Conservation (phyloP, 805 yeast species). For the Teunomyces cretensis region DNA sequence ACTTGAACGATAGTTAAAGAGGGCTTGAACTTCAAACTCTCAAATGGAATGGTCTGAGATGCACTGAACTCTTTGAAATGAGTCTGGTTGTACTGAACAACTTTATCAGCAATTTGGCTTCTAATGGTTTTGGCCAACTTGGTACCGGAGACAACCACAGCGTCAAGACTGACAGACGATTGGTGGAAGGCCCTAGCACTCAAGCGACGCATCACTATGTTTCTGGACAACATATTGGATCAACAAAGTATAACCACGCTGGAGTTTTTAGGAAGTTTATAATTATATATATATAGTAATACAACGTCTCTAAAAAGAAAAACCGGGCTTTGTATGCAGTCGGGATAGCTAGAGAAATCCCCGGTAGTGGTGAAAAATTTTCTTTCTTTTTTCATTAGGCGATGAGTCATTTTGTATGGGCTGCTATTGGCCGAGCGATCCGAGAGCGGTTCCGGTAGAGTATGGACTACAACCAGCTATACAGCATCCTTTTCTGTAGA, state of each 20-base stretch:
- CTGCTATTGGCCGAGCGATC: constrained; percentile 3
- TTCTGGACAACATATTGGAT: constrained; percentile 3
- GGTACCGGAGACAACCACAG: constrained; percentile 42
- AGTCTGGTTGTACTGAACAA: constrained; percentile 33
- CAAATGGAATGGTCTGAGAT: constrained; percentile 20
- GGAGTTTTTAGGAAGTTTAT: neutral
- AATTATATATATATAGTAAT: neutral
- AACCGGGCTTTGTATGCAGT: neutral
- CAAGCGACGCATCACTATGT: constrained; percentile 1
- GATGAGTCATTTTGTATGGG: constrained; percentile 1
- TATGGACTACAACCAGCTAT: neutral
- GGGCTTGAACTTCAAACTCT: constrained; percentile 58
- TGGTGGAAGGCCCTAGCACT: constrained; percentile 7
- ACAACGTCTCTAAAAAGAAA: neutral
- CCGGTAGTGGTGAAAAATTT: neutral
- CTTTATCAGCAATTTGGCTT: constrained; percentile 39
- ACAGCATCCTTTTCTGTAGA: neutral
- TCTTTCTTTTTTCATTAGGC: constrained; percentile 1
- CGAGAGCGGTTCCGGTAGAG: neutral
- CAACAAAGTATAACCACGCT: neutral
- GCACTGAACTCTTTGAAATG: constrained; percentile 21
- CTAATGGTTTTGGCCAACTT: constrained; percentile 41
- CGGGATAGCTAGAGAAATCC: neutral
- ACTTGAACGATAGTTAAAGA: constrained; percentile 83
- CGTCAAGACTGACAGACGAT: constrained; percentile 21